Evolutionary conservation across 2,329 filamentous ascomycete genomes (phyloP), one percentile per base, ranked within the genome.

Genomic region (Saccharata proteae): DNA sequence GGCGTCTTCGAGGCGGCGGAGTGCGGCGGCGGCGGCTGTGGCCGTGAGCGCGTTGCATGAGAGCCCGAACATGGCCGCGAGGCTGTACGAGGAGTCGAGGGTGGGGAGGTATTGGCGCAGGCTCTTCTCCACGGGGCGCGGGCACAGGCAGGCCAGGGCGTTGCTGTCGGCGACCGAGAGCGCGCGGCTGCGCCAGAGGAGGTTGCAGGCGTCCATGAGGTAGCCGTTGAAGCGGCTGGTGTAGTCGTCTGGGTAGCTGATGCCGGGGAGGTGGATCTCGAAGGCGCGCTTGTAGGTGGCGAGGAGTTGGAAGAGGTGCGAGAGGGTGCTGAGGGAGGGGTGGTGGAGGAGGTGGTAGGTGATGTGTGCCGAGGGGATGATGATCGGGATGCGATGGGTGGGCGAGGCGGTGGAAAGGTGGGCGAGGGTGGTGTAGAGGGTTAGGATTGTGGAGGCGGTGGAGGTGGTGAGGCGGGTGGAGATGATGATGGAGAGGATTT

Each of bases 181-280:
- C 1, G 78, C 83, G 9, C 77, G 71, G 14, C 72, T 71, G 6
- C 82, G 71, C 83, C 83, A 92, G 27, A 90, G 53, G 30, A 80
- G 74, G 49, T 92, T 92, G 61, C 82, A 86, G 18, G 85, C 69
- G 48, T 93, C 84, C 74, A 90, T 86, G 18, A 92, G 67, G 49
- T 80, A 85, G 14, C 78, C 78, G 50, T 93, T 93, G 59, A 90
- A 86, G 15, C 68, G 59, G 40, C 74, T 71, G 23, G 52, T 54
- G 26, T 38, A 40, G 46, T 44, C 27, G 41, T 35, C 22, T 30
- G 48, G 28, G 7, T 30, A 29, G 15, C 18, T 24, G 16, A 26
- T n/a, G 20, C n/a, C 14, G 41, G 52, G 42, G 42, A 51, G 43
- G 44, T 47, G 38, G 16, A 59, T 55, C 47, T 88, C 80, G 45